Base-by-base conservation (phyloP, 2,329 filamentous ascomycete species). In the Neofusicoccum cordaticola region DNA sequence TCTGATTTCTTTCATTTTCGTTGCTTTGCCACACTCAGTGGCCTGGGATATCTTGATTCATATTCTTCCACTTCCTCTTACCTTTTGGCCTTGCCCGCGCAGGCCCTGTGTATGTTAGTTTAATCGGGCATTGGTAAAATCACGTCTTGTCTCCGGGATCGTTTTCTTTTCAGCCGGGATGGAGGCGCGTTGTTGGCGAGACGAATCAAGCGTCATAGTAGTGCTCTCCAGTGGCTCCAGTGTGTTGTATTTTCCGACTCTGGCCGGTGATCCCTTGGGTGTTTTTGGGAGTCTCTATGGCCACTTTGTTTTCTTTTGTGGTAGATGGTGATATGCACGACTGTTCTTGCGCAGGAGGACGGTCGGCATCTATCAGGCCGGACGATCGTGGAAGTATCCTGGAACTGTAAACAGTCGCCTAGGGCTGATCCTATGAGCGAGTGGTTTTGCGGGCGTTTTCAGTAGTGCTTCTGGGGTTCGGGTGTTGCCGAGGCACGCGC, bases 91-190 rank as follows among this genome's bases (percentile, higher is more conserved):
- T 45, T 44, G 39, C 53, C 15, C 39, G 41, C 8, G 15, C 22
- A 58, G 39, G 22, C 19, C 19, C 39, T 19, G n/a, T 60, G 56
- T 60, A 60, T 47, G 42, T 37, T 60, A 60, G 44, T 60, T 60
- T 60, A 60, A 60, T 60, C 42, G 56, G 41, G 56, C 56, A 60
- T 47, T 44, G 56, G 56, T 47, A 47, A 57, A 60, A 60, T 22
- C 27, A 60, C 42, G 12, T 39, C 17, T 22, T 47, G 13, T 37
- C 42, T 35, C 31, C 11, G 42, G 56, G 41, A 12, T 34, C 13
- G 13, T 52, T 52, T 19, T 39, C n/a, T 17, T 34, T 44, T 37
- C 47, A n/a, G 6, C 34, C 31, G 34, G 34, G 13, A 9, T n/a
- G 52, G 19, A 45, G 15, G 53, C 27, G 27, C 27, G 27, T 31